Conservation (phyloP, 2,329 filamentous ascomycete species). For the Diaporthe caulivora region DNA sequence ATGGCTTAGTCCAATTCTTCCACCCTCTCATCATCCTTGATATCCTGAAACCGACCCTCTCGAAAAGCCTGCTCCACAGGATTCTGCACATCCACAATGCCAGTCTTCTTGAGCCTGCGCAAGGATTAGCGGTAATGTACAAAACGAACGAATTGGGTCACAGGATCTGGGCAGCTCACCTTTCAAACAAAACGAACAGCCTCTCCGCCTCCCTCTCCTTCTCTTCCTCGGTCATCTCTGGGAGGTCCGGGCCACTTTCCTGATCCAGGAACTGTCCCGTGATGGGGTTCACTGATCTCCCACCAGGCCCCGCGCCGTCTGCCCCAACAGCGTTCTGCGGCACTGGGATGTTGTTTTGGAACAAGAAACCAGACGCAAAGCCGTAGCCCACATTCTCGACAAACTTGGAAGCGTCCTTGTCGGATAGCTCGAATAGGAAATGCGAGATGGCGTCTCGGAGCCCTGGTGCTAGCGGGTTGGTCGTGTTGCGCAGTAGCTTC, state of each 20-base stretch:
- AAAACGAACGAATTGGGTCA: neutral
- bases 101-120: slow-evolving; percentile 75
- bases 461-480: slow-evolving; percentile 77
- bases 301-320: slow-evolving; percentile 47
- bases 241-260: slow-evolving; percentile 69
- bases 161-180: slow-evolving; percentile 60
- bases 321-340: slow-evolving; percentile 75
- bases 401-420: slow-evolving; percentile 82
- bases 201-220: slow-evolving; percentile 92
- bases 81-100: slow-evolving; percentile 83
- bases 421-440: slow-evolving; percentile 89
- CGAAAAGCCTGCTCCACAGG: slow-evolving; percentile 78
- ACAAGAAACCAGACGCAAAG: slow-evolving; percentile 90
- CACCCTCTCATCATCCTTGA: slow-evolving; percentile 68
- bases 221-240: slow-evolving; percentile 90
- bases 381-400: slow-evolving; percentile 95
- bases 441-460: slow-evolving; percentile 81
- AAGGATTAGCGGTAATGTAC: slow-evolving; percentile 39
- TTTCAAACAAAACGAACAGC: slow-evolving; percentile 90
- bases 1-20: slow-evolving; percentile 54
- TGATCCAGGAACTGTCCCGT: slow-evolving; percentile 85
- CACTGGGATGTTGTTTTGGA: slow-evolving; percentile 84
- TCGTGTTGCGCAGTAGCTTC: slow-evolving; percentile 81
- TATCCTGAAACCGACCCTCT: slow-evolving; percentile 78
- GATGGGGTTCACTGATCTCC: slow-evolving; percentile 79